Evolutionary conservation across 1,284 basidiomycete species (phyloP).

Genomic region (Rhizoctonia solani): DNA sequence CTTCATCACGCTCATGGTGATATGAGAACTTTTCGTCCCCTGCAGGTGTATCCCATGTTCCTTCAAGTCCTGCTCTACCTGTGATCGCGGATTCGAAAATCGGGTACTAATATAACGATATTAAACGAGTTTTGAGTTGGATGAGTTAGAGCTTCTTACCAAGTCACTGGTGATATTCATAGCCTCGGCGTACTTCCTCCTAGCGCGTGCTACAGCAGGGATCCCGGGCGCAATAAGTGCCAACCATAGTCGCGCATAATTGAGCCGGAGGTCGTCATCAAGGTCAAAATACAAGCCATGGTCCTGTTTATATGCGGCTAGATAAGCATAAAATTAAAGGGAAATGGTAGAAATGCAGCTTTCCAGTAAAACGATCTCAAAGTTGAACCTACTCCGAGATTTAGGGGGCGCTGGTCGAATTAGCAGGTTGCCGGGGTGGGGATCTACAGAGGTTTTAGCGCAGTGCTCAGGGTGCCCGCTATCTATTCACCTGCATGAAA

Average conservation of each 20-base stretch:
- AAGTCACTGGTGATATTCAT: slow-evolving; percentile 88
- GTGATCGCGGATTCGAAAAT: slow-evolving; percentile 89
- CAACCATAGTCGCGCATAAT: slow-evolving; percentile 73
- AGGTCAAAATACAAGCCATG: slow-evolving; percentile 84
- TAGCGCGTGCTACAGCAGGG: slow-evolving; percentile 62
- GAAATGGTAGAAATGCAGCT: not conserved
- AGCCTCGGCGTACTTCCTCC: slow-evolving; percentile 85
- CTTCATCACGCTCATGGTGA: slow-evolving; percentile 20
- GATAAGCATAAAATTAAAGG: not conserved
- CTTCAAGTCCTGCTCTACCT: slow-evolving; percentile 41
- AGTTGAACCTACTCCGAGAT: slow-evolving; percentile 85
- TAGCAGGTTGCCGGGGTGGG: slow-evolving; percentile 87
- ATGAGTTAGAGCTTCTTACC: slow-evolving; percentile 57
- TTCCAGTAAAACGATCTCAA: slow-evolving; percentile 83
- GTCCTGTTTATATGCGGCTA: not conserved
- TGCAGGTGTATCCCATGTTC: slow-evolving; percentile 45
- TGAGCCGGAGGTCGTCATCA: slow-evolving; percentile 63
- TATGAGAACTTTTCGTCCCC: slow-evolving; percentile 35
- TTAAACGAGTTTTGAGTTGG: slow-evolving; percentile 11
- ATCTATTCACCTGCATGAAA: slow-evolving; percentile 36
- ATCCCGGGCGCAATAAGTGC: slow-evolving; percentile 78
- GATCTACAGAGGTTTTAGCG: slow-evolving; percentile 51
- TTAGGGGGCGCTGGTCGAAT: slow-evolving; percentile 71
- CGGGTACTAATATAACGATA: slow-evolving; percentile 58
- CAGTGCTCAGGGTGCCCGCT: not conserved